Evolutionary conservation across 2,329 filamentous ascomycete species (phyloP).

Genomic region (Colletotrichum aenigma): DNA sequence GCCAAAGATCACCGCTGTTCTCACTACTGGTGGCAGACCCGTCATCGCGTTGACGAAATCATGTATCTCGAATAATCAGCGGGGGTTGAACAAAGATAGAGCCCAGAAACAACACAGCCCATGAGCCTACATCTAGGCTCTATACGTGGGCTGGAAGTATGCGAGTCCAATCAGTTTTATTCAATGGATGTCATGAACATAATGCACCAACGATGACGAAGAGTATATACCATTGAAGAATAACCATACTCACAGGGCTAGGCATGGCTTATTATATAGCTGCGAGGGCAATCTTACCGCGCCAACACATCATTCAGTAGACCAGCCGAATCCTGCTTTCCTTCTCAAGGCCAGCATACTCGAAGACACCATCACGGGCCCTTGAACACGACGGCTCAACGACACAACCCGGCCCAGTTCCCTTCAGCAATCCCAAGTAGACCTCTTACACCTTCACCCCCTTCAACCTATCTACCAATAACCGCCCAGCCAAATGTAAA

Average conservation of each 20-base stretch:
- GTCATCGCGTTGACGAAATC: accelerated
- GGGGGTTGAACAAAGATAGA: neutral
- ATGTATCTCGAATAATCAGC: neutral
- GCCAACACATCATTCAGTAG: neutral
- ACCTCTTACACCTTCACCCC: neutral
- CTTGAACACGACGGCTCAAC: neutral
- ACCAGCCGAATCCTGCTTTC: neutral
- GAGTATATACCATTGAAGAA: accelerated
- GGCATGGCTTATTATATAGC: neutral
- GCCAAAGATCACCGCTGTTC: neutral
- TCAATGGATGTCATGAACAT: neutral
- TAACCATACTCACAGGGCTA: neutral
- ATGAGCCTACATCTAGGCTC: neutral
- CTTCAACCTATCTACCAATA: neutral
- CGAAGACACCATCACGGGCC: neutral
- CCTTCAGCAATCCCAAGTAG: neutral
- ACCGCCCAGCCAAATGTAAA: accelerated
- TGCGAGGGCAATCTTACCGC: neutral
- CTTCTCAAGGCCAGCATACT: neutral
- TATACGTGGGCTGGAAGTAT: neutral
- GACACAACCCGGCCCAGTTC: neutral
- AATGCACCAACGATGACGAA: neutral
- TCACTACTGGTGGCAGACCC: neutral
- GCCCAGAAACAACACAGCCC: neutral
- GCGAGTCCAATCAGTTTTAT: neutral